These are phyloP conservation scores for Medicago arabica DNA, from an alignment of 306 rosid species.

Conservation along the genomic window DNA sequence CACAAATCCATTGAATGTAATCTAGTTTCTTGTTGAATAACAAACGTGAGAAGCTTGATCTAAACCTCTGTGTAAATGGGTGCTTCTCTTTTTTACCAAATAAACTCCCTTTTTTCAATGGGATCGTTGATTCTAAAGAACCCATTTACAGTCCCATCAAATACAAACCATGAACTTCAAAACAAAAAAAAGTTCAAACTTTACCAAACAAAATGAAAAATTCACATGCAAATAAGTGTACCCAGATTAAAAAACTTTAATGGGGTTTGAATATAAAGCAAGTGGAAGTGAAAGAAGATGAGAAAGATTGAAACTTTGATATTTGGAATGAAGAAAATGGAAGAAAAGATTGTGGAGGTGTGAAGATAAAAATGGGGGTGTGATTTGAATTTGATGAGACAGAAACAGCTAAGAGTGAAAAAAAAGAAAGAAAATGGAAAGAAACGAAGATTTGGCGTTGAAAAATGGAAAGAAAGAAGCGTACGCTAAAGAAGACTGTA, in stretches of 20 bases:
- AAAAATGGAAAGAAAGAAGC: slow-evolving; percentile 19
- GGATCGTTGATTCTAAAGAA: slow-evolving; percentile 72
- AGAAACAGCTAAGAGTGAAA: slow-evolving; percentile 11
- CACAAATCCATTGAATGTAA: slow-evolving; percentile 93
- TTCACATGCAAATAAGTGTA: slow-evolving; percentile 37
- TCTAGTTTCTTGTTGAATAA: slow-evolving; percentile 79
- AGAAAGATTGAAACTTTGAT: slow-evolving; percentile 36
- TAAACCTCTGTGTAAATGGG: slow-evolving; percentile 75
- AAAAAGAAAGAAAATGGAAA: slow-evolving; percentile 24
- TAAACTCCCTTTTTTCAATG: slow-evolving; percentile 73
- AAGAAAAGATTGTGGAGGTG: slow-evolving; percentile 37
- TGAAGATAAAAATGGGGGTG: background rate
- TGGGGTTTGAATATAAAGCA: slow-evolving; percentile 22
- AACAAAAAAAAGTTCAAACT: slow-evolving; percentile 40
- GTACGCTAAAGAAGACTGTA: slow-evolving; percentile 31
- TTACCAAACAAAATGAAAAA: background rate
- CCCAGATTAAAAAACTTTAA: slow-evolving; percentile 37
- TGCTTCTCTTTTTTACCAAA: slow-evolving; percentile 68
- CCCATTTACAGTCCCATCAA: slow-evolving; percentile 90
- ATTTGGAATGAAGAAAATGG: slow-evolving; percentile 38
- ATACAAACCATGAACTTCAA: slow-evolving; percentile 4
- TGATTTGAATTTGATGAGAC: slow-evolving; percentile 46
- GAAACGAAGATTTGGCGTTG: slow-evolving; percentile 37
- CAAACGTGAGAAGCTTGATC: slow-evolving; percentile 90
- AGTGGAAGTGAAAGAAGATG: slow-evolving; percentile 18